Base-by-base conservation (phyloP, 139 green algal genomes). In the Monoraphidium neglectum region DNA sequence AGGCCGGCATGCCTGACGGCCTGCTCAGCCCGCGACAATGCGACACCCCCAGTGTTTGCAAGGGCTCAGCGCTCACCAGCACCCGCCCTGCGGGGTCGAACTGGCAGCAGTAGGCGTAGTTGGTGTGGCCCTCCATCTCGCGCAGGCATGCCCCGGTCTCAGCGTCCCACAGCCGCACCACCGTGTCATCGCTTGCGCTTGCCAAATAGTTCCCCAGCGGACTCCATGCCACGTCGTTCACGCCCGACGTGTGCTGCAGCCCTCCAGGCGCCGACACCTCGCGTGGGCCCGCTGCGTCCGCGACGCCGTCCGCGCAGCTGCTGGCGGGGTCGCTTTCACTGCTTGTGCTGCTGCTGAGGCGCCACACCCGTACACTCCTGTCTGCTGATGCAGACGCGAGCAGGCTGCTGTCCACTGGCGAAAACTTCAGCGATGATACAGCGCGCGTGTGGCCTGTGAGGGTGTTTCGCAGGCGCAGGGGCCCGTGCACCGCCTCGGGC, bases 191-290 rank as follows among this genome's bases (percentile, higher is more conserved):
- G 8, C 82, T 87, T 0, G 86, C 90, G 12, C 81, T 86, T 43
- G 77, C 83, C 6, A 98, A 59, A 54, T 90, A 92, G 38, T 59
- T 74, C 18, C 82, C 81, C 24, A 88, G 67, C 16, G 77, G 72
- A 38, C 86, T 88, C 94, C 94, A 98, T 0, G 83, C 73, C 18
- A 98, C 85, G 65, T 97, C 94, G 26, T 84, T 91, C 53, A 96
- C 83, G 47, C 94, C 90, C 32, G 79, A 73, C 18, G 67, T 60
- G 72, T 97, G 92, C 3, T 86, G 88, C 56, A 74, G 66, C 43
- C 43, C 43, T 8, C 43, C 43, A 12, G n/a, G n/a, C n/a, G n/a
- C n/a, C n/a, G n/a, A 18, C 35, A 32, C n/a, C 93, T 66, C 3
- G 67, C 87, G 3, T 38, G 62, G 36, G 86, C n/a, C 23, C 74